Evolutionary conservation across 768 basidiomycete species (phyloP), one percentile per base, ranked within the genome.

Genomic region (Myochromella boudieri): DNA sequence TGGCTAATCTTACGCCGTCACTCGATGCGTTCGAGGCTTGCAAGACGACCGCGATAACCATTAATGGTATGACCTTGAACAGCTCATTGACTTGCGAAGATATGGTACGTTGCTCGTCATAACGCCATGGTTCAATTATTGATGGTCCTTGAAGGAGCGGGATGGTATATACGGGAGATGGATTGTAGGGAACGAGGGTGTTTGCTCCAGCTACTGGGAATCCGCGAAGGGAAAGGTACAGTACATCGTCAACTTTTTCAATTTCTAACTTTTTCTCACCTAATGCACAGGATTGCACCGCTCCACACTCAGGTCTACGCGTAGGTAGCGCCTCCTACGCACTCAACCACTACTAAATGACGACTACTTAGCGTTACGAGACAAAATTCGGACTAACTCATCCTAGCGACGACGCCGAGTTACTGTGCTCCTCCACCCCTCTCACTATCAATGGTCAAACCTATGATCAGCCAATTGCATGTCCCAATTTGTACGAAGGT

Each of bases 1-100:
- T 58, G 3, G 45, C 42, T 3, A 59, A 59, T 15, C 39, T 59
- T 2, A 17, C 31, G 4, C 24, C 44, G 11, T 49, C 50, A 14
- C 41, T 59, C 9, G 42, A 56, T 32, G 38, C 27, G n/a, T 37
- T 59, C 36, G 53, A 52, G 2, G 55, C 58, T 10, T 59, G 58
- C 50, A 56, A 36, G 44, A 33, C 39, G 1, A 59, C 52, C 6
- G 37, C 52, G 2, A 41, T 56, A 0, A 54, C 51, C 29, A 45
- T 59, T 17, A 54, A 54, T 25, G 53, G 44, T 12, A 37, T 52
- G 11, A 46, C 49, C 5, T 59, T 52, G 21, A 25, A 51, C 20
- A 32, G 31, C 1, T 55, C 58, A 4, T n/a, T 44, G 37, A 37
- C 20, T n/a, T 59, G 58, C 27, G 53, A 54, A 25, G 45, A 54